Evolutionary conservation across 179 eudicot genomes (phyloP), one percentile per base, ranked within the genome.

Genomic region (Amaranthus tricolor): DNA sequence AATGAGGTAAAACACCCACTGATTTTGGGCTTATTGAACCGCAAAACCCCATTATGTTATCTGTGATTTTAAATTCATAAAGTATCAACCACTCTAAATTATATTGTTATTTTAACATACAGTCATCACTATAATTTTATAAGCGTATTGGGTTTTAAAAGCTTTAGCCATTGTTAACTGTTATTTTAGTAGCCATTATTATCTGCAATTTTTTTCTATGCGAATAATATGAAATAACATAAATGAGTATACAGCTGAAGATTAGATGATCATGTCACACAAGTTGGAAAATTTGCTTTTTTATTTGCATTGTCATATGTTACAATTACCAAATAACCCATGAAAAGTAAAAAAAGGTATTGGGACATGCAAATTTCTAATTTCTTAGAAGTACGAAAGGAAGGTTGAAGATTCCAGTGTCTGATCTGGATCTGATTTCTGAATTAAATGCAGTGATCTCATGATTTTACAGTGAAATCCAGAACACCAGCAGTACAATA

Each of bases 401-500:
- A 31, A 44, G 52, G 10, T 40, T 1, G 12, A 51, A 69, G 63
- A 62, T n/a, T 10, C 62, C 69, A 70, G 78, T 64, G 54, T 50
- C 53, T 76, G 77, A 66, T 68, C 53, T 72, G 77, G 19, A 68
- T 68, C 49, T 67, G 68, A 19, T 55, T 8, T 74, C 74, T 53
- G 54, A 62, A 67, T 66, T 19, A 14, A 20, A 19, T n/a, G 47
- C 16, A 66, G 71, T 48, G 63, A 40, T 66, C 43, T 13, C 54
- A 52, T 7, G 40, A 40, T 55, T 40, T 70, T 72, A 70, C 49
- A 66, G 31, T 55, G 74, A 77, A 55, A 63, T 72, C 83, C 80
- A 51, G 11, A 79, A 17, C 78, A 83, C 49, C 69, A 80, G 74
- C 70, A 77, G 66, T 47, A 74, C 84, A 74, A 83, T 74, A 68